Evolutionary conservation across 345 rosid species (phyloP), one percentile per base, ranked within the genome.

Genomic region (Populus alba): DNA sequence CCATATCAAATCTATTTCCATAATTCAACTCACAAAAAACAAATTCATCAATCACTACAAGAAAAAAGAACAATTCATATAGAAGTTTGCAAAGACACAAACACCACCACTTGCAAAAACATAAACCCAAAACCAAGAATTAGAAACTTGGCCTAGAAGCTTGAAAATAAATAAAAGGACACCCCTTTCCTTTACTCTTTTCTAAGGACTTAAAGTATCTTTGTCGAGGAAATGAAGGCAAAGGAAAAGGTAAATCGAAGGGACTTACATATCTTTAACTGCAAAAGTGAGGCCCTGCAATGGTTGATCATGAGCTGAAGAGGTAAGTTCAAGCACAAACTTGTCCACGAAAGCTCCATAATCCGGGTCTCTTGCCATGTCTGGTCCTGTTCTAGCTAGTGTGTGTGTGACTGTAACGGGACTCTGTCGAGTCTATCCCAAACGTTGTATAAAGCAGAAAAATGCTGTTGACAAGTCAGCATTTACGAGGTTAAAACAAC

Each of bases 331-430:
- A 68, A 93, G 85, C 78, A 83, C 79, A 27, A 89, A 81, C 77
- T 92, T 95, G 86, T 91, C 91, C 82, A 88, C 82, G 91, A 93
- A 95, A 83, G 97, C 98, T 86, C 97, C 97, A 75, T 77, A 87
- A 41, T 90, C 95, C 5, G 87, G 55, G 75, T 55, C 82, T 37
- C 17, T 79, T 67, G 90, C 92, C 94, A 90, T 91, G 51, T 47
- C 39, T 47, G 75, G 38, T 78, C 45, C 77, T 25, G 23, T 49
- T 8, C 51, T 6, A n/a, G 12, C 15, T 9, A 4, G 6, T 47
- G 51, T 51, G 35, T 33, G 37, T 33, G 72, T 33, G 66, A 10
- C 4, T 16, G 27, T 55, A 41, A 41, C 45, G 12, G 33, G 49
- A 45, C 80, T 62, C 63, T 27, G 3, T 16, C 59, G 65, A 45